Evolutionary conservation across 495 filamentous ascomycete genomes (phyloP).

Genomic region (Penicillium paxilli): DNA sequence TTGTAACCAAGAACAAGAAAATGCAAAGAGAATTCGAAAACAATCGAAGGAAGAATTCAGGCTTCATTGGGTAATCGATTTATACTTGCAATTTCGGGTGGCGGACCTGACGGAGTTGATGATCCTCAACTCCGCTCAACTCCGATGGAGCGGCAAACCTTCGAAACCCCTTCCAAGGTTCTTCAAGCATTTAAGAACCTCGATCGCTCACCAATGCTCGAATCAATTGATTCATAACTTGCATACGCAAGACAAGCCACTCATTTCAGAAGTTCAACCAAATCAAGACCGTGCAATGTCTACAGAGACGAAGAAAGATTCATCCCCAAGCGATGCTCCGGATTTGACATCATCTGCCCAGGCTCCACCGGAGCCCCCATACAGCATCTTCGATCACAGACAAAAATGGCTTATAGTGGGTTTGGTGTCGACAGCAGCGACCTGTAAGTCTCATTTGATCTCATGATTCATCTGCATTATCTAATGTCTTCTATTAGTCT

Average conservation of each 20-base stretch:
- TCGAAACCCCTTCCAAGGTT: not conserved
- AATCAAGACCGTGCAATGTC: too few relatives aligned
- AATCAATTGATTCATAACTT: not conserved
- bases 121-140: conserved; percentile 2
- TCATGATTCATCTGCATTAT: not conserved
- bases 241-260: not conserved
- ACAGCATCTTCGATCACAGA: conserved; percentile 29
- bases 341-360: not conserved
- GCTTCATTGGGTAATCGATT: not conserved
- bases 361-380: conserved; percentile 2
- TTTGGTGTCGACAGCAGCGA: conserved; percentile 49
- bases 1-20: not conserved
- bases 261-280: not conserved
- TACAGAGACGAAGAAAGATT: not conserved
- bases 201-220: not conserved
- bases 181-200: not conserved
- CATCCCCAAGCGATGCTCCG: not conserved
- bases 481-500: conserved; percentile 34
- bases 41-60: not conserved
- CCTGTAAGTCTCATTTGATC: conserved; percentile 28
- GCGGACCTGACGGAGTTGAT: conserved; percentile 5
- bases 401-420: conserved; percentile 49
- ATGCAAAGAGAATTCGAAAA: not conserved
- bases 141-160: not conserved
- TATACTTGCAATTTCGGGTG: not conserved